Evolutionary conservation across 352 stramenopile genomes (phyloP).

Genomic region (Plasmopara muralis): DNA sequence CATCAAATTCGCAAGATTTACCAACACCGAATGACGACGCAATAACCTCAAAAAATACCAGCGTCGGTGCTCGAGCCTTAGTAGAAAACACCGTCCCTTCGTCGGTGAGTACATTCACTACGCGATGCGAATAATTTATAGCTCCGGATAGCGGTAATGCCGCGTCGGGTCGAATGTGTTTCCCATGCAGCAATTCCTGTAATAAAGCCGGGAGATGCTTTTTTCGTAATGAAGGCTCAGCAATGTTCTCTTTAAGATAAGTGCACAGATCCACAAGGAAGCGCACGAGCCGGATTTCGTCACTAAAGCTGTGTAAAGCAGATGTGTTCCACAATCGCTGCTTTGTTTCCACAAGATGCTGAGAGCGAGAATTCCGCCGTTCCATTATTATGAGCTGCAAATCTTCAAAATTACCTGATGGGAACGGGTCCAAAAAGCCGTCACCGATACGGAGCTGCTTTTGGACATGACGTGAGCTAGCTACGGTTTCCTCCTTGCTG

Average conservation of each 20-base stretch:
- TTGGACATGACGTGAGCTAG: slow-evolving; percentile 30
- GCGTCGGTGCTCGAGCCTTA: slow-evolving; percentile 51
- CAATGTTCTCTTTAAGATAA: slow-evolving; percentile 54
- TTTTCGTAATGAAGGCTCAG: slow-evolving; percentile 43
- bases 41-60: slow-evolving; percentile 64
- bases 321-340: slow-evolving; percentile 34
- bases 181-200: slow-evolving; percentile 33
- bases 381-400: slow-evolving; percentile 36
- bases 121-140: slow-evolving; percentile 24
- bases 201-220: slow-evolving; percentile 33
- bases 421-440: slow-evolving; percentile 50
- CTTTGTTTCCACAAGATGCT: slow-evolving; percentile 37
- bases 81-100: slow-evolving; percentile 73
- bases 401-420: slow-evolving; percentile 31
- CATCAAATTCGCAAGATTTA: slow-evolving; percentile 4
- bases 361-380: slow-evolving; percentile 26
- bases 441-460: slow-evolving; percentile 24
- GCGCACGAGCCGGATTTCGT: slow-evolving; percentile 49
- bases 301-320: slow-evolving; percentile 47
- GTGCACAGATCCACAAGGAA: slow-evolving; percentile 57
- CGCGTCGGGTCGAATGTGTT: slow-evolving; percentile 43
- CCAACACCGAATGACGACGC: slow-evolving; percentile 17
- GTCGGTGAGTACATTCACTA: slow-evolving; percentile 44
- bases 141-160: slow-evolving; percentile 36
- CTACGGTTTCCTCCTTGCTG: slow-evolving; percentile 40